Percentiles rank a stretch among this genome's conserved stretches.
phyloP scores from a whole-genome alignment of 768 basidiomycete species.

The Psilocybe cyanescens region DNA sequence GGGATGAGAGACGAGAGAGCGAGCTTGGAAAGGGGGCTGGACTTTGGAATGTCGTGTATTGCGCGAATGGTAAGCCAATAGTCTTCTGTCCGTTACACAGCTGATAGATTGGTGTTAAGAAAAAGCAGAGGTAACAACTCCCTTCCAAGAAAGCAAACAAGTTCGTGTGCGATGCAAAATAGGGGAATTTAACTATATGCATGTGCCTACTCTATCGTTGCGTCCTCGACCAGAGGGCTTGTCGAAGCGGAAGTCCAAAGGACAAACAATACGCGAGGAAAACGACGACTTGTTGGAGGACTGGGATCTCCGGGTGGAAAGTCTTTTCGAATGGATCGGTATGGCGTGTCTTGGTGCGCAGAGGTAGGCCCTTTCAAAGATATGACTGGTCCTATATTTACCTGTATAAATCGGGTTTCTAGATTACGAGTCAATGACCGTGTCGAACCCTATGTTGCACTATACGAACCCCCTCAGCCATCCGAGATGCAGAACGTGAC shows the following conservation, averaged over 20 bases:
- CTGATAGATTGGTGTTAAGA: background rate
- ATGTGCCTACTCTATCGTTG: conserved; percentile 43
- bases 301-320: conserved; percentile 47
- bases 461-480: conserved; percentile 60
- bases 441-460: conserved; percentile 69
- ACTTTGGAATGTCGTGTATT: conserved; percentile 49
- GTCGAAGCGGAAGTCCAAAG: conserved; percentile 10
- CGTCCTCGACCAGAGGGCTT: conserved; percentile 27
- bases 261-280: conserved; percentile 5
- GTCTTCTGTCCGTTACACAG: background rate
- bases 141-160: conserved; percentile 18
- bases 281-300: conserved; percentile 47
- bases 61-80: conserved; percentile 27
- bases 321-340: conserved; percentile 75
- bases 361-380: conserved; percentile 42
- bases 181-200: conserved; percentile 34
- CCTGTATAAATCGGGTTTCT: background rate
- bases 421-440: conserved; percentile 67
- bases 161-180: conserved; percentile 28
- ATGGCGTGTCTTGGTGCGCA: conserved; percentile 70
- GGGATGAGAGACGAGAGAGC: conserved; percentile 49
- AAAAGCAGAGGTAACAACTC: conserved; percentile 21
- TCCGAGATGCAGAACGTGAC: conserved; percentile 48
- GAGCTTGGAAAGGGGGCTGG: conserved; percentile 33
- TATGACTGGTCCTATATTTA: background rate